Conservation (phyloP, 495 filamentous ascomycete species). For the Aspergillus diversus region DNA sequence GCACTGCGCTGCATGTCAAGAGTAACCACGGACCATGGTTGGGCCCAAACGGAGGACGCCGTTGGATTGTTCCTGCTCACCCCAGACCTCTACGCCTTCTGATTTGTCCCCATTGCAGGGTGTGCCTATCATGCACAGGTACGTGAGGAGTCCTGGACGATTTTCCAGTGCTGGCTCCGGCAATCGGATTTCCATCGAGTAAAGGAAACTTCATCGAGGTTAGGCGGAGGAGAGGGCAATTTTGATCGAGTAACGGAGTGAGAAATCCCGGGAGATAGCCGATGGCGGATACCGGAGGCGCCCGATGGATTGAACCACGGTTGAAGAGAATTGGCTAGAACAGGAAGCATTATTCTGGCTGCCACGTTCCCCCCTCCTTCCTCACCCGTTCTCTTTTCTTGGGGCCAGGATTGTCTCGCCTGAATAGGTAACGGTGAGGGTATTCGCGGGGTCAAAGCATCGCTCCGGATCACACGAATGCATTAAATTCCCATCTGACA, state of each 20-base stretch:
- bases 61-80: neutral
- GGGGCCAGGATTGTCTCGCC: neutral
- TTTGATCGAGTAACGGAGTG: conserved; percentile 32
- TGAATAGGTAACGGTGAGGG: conserved; percentile 26
- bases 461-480: neutral
- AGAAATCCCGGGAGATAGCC: conserved; percentile 20
- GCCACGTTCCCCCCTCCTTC: neutral
- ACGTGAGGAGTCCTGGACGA: neutral
- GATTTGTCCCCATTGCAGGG: neutral
- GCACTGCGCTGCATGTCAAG: neutral
- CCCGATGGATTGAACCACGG: conserved; percentile 26
- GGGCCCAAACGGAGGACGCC: neutral
- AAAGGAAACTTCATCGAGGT: conserved; percentile 14
- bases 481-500: no score
- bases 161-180: neutral
- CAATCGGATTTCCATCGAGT: conserved; percentile 24
- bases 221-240: conserved; percentile 9
- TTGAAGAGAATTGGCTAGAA: conserved; percentile 1
- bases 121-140: neutral
- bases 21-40: no score
- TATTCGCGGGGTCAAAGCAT: conserved; percentile 14
- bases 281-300: conserved; percentile 32
- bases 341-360: neutral
- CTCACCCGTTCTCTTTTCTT: neutral
- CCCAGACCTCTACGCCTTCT: neutral